Base-by-base conservation (phyloP, 495 filamentous ascomycete genomes). In the Tirmania nivea region DNA sequence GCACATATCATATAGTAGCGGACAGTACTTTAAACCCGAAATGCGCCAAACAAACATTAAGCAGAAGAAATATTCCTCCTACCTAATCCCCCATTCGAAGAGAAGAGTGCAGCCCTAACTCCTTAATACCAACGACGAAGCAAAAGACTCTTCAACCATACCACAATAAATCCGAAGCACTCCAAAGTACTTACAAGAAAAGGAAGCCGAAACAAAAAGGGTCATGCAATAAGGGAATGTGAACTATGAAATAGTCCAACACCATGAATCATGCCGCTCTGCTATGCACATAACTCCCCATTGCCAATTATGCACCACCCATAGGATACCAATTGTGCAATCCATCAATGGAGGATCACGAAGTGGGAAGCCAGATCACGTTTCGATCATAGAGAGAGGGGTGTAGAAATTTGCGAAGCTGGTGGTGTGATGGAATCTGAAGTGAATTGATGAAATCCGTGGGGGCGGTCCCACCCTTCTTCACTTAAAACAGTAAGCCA, bases 401-500 rank as follows among this genome's bases (percentile, higher is more conserved):
- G 39, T 45, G 39, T 2, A 14, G 14, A 19, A 14, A 19, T 19
- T 45, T 45, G 39, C 17, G 12, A 14, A 14, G 39, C 14, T 14
- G 39, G 39, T 45, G 39, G 39, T 45, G 39, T 45, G 17, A 45
- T 45, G 8, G 39, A 45, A 14, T 45, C 39, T 45, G 39, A 45
- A 45, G 14, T 45, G 39, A 14, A 45, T 8, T 45, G 39, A 19
- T 45, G 39, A 19, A 14, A 14, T 3, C 39, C 39, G 5, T 45
- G 39, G 5, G 39, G 14, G 17, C 48, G n/a, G 25, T 50, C 48
- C 48, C 48, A 50, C 25, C 73, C 71, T 61, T 86, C 81, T 57
- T 94, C 90, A 54, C 79, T 80, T 48, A 96, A 72, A 6, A 86
- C 83, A 55, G 78, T 86, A 34, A 95, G 73, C 75, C 92, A 97